Evolutionary conservation across 2,329 filamentous ascomycete genomes (phyloP), one percentile per base, ranked within the genome.

Genomic region (Calonectria pseudoreteaudii): DNA sequence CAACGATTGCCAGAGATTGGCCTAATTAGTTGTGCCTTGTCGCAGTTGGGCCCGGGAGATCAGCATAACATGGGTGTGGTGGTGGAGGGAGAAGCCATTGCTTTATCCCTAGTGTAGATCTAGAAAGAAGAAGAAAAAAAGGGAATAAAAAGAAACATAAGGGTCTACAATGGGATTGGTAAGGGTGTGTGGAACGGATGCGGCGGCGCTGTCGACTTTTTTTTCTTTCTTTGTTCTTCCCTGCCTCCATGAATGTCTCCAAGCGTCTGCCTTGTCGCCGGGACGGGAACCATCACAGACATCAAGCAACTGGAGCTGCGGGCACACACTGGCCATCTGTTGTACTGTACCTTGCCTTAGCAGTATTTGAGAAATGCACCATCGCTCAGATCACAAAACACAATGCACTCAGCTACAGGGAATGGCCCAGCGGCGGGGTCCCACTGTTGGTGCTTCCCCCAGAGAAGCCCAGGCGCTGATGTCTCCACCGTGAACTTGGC

Each of bases 71-170:
- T 56, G 53, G 70, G 64, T 56, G 36, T 66, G 41, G 64, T 58
- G 47, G 49, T 49, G 64, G 41, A 62, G 31, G 52, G 44, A 68
- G 64, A 44, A 30, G 31, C 34, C 58, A 64, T 52, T 52, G 53
- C 70, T 49, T 64, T 68, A 64, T 71, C 69, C 52, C 69, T 71
- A 71, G 62, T 71, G 70, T 64, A 65, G 65, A 72, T 72, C 70
- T 23, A 49, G 23, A 20, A 65, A 65, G 28, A 68, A 50, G 66
- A 58, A 62, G 62, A 34, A 64, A 52, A 26, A 38, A 47, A 30
- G 20, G 34, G 64, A 36, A 41, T 14, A 26, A 34, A 58, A 49
- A 38, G 50, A 68, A 56, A 52, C 56, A 62, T 62, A 58, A 34
- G 30, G 38, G 50, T 47, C 34, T 56, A 62, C 56, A 60, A 60